Conservation (phyloP, 441 rosid genomes). For the Gossypium gossypioides region DNA sequence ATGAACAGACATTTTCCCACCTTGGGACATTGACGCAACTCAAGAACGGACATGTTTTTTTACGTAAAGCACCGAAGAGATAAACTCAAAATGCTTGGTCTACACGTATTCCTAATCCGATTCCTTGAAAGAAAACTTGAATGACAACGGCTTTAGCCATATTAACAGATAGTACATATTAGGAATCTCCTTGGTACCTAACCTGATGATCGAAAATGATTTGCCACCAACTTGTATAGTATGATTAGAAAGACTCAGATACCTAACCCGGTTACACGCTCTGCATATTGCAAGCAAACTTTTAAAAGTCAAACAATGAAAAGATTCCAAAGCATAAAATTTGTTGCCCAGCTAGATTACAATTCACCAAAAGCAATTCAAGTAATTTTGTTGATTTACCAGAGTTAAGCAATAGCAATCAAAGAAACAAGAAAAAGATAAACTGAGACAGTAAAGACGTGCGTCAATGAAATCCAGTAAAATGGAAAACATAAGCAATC, state of each 20-base stretch:
- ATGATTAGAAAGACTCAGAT: not conserved
- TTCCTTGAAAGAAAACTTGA: not conserved
- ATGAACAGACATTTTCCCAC: not conserved
- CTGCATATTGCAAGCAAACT: constrained; percentile 1
- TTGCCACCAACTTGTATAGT: constrained; percentile 5
- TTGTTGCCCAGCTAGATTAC: not conserved
- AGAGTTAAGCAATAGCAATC: not conserved
- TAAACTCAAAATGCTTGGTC: not conserved
- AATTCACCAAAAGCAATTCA: not conserved
- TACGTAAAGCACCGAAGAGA: not conserved
- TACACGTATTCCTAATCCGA: not conserved
- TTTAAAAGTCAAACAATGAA: not conserved
- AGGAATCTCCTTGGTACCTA: not conserved
- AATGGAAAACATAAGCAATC: not conserved
- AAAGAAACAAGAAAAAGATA: not conserved
- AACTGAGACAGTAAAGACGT: not conserved
- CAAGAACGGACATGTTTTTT: not conserved
- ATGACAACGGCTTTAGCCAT: not conserved
- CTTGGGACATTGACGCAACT: not conserved
- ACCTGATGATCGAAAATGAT: constrained; percentile 5
- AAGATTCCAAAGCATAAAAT: not conserved
- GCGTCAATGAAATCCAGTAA: not conserved
- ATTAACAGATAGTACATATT: not conserved
- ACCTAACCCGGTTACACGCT: constrained; percentile 3
- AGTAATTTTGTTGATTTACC: not conserved